A percentile compares a stretch with the other conserved stretches of the same genome.
Conservation (phyloP, 2,329 filamentous ascomycete genomes). For the Microsporum canis region DNA sequence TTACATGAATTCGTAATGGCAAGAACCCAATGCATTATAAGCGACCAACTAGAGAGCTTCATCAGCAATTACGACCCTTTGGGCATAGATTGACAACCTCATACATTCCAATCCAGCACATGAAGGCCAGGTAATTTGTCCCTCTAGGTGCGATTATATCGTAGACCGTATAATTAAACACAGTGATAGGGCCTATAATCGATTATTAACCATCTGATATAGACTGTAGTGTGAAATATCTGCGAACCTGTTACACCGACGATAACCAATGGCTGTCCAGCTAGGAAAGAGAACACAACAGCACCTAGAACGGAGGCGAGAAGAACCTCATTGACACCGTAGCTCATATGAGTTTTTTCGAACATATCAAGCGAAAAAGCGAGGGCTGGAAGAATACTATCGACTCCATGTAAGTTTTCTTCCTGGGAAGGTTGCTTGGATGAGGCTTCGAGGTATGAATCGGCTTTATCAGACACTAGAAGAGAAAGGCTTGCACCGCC, state of each 20-base stretch:
- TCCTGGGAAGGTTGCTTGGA: neutral
- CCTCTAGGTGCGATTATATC: slow-evolving; percentile 70
- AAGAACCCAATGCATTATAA: slow-evolving; percentile 73
- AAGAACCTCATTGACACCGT: slow-evolving; percentile 86
- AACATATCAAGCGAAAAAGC: slow-evolving; percentile 93
- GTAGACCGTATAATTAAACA: slow-evolving; percentile 90
- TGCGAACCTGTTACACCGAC: slow-evolving; percentile 66
- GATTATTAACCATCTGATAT: neutral
- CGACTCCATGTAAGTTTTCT: slow-evolving; percentile 11
- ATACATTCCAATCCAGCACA: slow-evolving; percentile 79
- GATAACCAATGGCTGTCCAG: slow-evolving; percentile 78
- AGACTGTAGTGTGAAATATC: neutral
- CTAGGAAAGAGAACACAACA: slow-evolving; percentile 67
- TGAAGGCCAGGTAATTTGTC: slow-evolving; percentile 75
- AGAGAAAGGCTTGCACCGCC: slow-evolving; percentile 9
- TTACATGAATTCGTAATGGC: slow-evolving; percentile 81
- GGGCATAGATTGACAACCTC: slow-evolving; percentile 17
- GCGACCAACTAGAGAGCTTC: slow-evolving; percentile 53
- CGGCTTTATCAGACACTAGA: slow-evolving; percentile 1
- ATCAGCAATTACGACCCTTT: neutral
- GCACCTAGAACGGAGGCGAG: slow-evolving; percentile 71
- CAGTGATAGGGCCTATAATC: slow-evolving; percentile 65
- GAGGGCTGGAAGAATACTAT: slow-evolving; percentile 70
- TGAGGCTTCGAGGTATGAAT: neutral
- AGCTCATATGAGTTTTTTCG: slow-evolving; percentile 70